These are phyloP conservation scores for Hypoxylon sp. DNA, from an alignment of 2,329 filamentous ascomycete species.

Conservation along the genomic window DNA sequence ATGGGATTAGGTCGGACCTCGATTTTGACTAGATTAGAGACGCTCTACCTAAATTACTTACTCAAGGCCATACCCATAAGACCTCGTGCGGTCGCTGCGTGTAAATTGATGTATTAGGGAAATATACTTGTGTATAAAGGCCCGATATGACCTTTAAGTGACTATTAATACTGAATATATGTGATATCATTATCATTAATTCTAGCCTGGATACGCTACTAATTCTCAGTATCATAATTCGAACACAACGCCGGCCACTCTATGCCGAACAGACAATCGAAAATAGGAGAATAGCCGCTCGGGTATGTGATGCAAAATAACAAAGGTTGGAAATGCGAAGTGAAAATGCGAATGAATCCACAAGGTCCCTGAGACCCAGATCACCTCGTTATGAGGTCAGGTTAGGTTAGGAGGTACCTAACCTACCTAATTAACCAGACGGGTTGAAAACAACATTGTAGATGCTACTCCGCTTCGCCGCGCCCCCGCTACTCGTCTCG, in stretches of 20 bases:
- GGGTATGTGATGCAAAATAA: slow-evolving; percentile 16
- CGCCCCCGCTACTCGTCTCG: background rate
- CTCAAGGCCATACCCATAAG: background rate
- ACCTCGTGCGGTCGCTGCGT: background rate
- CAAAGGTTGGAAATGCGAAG: slow-evolving; percentile 5
- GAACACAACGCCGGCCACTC: background rate
- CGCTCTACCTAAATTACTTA: background rate
- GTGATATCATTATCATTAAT: slow-evolving; percentile 10
- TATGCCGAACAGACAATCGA: background rate
- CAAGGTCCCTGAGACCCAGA: no score
- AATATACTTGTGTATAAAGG: slow-evolving; percentile 26
- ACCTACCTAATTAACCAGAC: background rate
- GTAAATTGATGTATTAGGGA: slow-evolving; percentile 8
- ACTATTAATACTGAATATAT: background rate
- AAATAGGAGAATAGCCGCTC: background rate
- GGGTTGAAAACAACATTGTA: slow-evolving; percentile 49
- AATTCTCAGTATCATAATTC: background rate
- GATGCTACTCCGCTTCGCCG: slow-evolving; percentile 49
- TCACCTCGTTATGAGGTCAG: slow-evolving; percentile 6
- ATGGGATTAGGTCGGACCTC: slow-evolving; percentile 2
- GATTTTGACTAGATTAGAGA: slow-evolving; percentile 14
- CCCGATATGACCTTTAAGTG: background rate
- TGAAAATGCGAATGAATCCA: background rate
- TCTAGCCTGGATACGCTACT: background rate
- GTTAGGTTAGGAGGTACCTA: background rate